A percentile compares a stretch with the other conserved stretches of the same genome.
Evolutionary conservation across 306 rosid genomes (phyloP).

Genomic region (Cicer chorassanicum): DNA sequence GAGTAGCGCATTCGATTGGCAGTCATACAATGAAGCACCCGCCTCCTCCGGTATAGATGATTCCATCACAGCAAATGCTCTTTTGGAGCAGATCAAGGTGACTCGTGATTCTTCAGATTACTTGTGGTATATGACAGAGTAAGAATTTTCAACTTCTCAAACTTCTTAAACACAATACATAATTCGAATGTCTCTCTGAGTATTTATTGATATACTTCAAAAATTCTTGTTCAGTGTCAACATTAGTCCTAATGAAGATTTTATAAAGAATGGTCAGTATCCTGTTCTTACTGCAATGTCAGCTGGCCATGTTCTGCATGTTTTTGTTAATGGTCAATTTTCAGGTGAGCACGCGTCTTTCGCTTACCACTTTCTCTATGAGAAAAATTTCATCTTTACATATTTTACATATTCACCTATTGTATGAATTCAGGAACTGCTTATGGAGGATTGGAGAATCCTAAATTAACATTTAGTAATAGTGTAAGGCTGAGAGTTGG

Average conservation of each 20-base stretch:
- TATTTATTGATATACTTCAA: conserved; percentile 13
- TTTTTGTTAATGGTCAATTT: conserved; percentile 74
- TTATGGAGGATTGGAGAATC: conserved; percentile 60
- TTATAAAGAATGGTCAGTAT: conserved; percentile 56
- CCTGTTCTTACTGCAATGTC: conserved; percentile 72
- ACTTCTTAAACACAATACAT: not conserved
- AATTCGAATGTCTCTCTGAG: conserved; percentile 35
- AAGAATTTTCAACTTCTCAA: conserved; percentile 43
- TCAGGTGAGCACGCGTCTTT: conserved; percentile 55
- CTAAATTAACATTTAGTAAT: conserved; percentile 69
- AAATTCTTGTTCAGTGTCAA: conserved; percentile 57
- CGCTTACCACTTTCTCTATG: not conserved
- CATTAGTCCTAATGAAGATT: conserved; percentile 67
- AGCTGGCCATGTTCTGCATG: conserved; percentile 78
- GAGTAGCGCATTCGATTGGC: conserved; percentile 57
- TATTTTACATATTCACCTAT: conserved; percentile 13
- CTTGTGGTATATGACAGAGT: conserved; percentile 92
- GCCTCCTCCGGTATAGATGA: conserved; percentile 52
- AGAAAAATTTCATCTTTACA: not conserved
- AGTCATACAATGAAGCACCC: conserved; percentile 65
- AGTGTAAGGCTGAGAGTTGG: conserved; percentile 72
- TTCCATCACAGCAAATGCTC: conserved; percentile 54
- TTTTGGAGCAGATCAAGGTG: conserved; percentile 75
- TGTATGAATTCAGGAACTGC: conserved; percentile 66
- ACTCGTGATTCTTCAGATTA: conserved; percentile 79